Base-by-base conservation (phyloP, 345 rosid species). In the Rhizophora mangle region DNA sequence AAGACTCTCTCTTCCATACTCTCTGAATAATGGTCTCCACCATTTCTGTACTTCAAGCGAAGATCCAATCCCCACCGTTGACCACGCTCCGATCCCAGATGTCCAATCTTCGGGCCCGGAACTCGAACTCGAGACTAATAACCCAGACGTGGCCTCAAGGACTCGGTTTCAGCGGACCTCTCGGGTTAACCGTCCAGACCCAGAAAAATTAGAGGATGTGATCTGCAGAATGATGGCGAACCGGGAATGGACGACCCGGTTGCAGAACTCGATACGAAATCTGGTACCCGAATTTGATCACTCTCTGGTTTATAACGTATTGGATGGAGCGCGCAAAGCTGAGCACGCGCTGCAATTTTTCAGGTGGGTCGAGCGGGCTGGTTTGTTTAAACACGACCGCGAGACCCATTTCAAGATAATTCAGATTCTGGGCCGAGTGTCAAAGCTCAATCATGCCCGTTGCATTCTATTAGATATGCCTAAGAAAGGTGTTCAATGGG, bases 281-380 rank as follows among this genome's bases (percentile, higher is more conserved):
- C 77, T 93, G 31, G 97, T 87, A 15, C 91, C 96, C 10, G 85
- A 83, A 55, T 93, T 92, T 71, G 96, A 91, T 62, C 85, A 86
- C 67, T 76, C 95, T 4, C 64, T 93, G 13, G 96, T 90, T 8
- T 90, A 91, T 67, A 93, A 90, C 37, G 97, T 91, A 1, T 75
- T 89, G 68, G 93, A 93, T 62, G 80, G 88, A 10, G 88, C 98
- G 4, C 81, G 76, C 62, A 84, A 84, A 60, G 71, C 86, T 51
- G 98, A 90, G 29, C 98, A 90, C 46, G 98, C 96, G 52, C 96
- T 90, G 73, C 98, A 93, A 68, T 93, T 93, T 84, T 93, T 89
- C 73, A 79, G 98, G 59, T 93, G 96, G 98, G 85, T 93, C 7
- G 96, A 93, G 80, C 92, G 98, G 71, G 74, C 96, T 15, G 93